Conservation (phyloP, 2,329 filamentous ascomycete species). For the Clonostachys byssicola region DNA sequence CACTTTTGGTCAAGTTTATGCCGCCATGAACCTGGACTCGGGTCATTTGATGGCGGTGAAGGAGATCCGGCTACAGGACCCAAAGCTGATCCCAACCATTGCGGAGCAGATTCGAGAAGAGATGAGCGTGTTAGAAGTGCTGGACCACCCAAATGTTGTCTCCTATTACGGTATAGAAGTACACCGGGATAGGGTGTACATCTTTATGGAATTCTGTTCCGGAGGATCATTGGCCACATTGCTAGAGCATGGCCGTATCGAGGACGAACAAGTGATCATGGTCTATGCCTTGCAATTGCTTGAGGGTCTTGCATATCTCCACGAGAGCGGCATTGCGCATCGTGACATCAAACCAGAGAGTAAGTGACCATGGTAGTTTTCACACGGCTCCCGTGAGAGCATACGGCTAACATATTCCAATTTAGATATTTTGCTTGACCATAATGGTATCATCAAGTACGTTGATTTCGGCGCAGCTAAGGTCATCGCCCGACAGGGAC, state of each 20-base stretch:
- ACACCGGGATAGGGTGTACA: slow-evolving; percentile 98
- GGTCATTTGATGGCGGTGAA: slow-evolving; percentile 98
- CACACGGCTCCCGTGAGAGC: too few relatives aligned
- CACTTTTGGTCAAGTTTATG: slow-evolving; percentile 96
- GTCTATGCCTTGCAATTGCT: slow-evolving; percentile 93
- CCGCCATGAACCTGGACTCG: slow-evolving; percentile 93
- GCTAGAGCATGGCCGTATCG: slow-evolving; percentile 92
- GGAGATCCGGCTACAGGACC: slow-evolving; percentile 95
- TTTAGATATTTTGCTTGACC: slow-evolving; percentile 86
- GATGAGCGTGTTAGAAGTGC: slow-evolving; percentile 91
- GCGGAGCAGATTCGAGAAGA: slow-evolving; percentile 93
- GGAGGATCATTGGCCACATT: slow-evolving; percentile 87
- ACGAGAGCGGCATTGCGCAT: slow-evolving; percentile 88
- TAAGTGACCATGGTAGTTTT: slow-evolving; percentile 39
- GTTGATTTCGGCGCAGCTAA: slow-evolving; percentile 98
- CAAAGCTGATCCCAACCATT: slow-evolving; percentile 90
- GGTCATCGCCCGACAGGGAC: slow-evolving; percentile 89
- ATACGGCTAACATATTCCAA: background rate
- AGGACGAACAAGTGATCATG: slow-evolving; percentile 96
- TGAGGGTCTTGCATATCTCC: slow-evolving; percentile 89
- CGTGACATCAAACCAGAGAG: slow-evolving; percentile 98
- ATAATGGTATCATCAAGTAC: slow-evolving; percentile 98
- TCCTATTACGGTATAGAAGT: slow-evolving; percentile 98
- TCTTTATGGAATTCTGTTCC: slow-evolving; percentile 99
- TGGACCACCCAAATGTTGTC: slow-evolving; percentile 97